phyloP scores from a whole-genome alignment of 2,329 filamentous ascomycete genomes.

The Fusarium gaditjirri region DNA sequence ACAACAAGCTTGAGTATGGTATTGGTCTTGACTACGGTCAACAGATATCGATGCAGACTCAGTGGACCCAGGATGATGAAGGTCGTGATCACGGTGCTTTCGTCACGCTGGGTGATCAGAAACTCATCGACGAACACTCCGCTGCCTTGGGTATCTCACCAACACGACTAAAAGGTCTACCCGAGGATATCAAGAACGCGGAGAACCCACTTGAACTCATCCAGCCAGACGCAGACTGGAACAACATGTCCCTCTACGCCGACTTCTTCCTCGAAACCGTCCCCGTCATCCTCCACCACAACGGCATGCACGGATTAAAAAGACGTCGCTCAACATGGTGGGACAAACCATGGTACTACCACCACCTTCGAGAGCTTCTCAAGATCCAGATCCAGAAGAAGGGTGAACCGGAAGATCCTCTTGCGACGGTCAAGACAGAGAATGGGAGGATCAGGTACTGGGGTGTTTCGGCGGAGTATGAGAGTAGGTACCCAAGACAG shows the following conservation, averaged over 20 bases:
- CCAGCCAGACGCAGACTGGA: not conserved
- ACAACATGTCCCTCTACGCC: not conserved
- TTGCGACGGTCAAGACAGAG: not conserved
- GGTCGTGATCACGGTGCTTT: not conserved
- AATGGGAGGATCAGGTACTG: not conserved
- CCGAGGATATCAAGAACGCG: not conserved
- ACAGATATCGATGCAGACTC: not conserved
- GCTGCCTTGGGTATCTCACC: not conserved
- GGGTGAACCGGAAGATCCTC: not conserved
- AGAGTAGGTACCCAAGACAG: not conserved
- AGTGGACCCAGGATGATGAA: accelerated
- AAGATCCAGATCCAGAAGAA: not conserved
- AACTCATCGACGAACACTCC: not conserved
- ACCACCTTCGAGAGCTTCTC: not conserved
- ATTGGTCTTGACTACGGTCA: not conserved
- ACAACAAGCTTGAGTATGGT: not conserved
- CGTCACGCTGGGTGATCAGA: not conserved
- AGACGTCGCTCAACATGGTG: not conserved
- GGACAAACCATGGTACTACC: conserved; percentile 15
- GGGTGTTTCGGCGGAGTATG: not conserved
- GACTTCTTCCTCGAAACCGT: not conserved
- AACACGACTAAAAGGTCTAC: not conserved
- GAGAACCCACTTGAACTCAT: not conserved
- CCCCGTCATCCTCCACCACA: not conserved
- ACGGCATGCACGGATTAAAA: not conserved